Conservation (phyloP, 148 eudicot species). For the Suaeda aralocaspica region DNA sequence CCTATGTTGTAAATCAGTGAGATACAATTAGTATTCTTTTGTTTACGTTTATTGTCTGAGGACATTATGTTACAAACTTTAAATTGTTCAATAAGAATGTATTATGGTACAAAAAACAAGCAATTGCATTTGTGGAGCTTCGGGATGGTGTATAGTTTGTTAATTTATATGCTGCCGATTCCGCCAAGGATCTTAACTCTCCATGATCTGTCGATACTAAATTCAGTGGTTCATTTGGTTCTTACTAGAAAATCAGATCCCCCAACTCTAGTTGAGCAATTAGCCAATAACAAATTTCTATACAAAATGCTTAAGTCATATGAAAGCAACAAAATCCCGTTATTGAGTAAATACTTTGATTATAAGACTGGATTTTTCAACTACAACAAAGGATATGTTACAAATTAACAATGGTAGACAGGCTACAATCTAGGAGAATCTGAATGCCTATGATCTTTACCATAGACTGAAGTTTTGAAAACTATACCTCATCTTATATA, state of each 20-base stretch:
- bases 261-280: background rate
- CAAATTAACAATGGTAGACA: background rate
- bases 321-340: background rate
- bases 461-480: slow-evolving; percentile 10
- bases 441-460: slow-evolving; percentile 10
- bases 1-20: background rate
- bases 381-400: background rate
- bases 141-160: background rate
- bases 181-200: background rate
- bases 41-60: background rate
- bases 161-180: background rate
- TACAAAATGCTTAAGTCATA: background rate
- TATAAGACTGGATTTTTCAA: slow-evolving; percentile 3
- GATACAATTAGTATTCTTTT: too few relatives aligned
- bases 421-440: slow-evolving; percentile 3
- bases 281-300: too few relatives aligned
- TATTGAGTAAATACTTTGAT: background rate
- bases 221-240: background rate
- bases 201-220: background rate
- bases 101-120: background rate
- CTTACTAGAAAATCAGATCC: background rate
- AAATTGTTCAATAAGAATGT: background rate
- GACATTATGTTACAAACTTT: background rate
- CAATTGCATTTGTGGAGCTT: background rate
- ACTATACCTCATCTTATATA: background rate